These are phyloP conservation scores for Penicillium macrosclerotiorum DNA, from an alignment of 495 filamentous ascomycete genomes.

Conservation along the genomic window DNA sequence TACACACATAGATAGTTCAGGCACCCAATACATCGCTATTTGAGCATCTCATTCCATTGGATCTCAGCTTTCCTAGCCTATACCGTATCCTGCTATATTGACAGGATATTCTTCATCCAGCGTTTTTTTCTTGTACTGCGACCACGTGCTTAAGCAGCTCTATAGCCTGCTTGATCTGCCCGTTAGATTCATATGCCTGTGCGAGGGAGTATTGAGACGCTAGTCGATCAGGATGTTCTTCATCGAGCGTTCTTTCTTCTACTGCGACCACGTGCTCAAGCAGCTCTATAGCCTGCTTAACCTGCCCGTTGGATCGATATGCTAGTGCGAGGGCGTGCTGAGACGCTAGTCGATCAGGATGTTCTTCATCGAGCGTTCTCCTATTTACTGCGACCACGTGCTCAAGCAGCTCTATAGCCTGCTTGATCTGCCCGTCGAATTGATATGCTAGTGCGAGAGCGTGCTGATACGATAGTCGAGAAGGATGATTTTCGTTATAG, in stretches of 20 bases:
- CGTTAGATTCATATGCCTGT: slow-evolving; percentile 22
- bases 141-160: slow-evolving; percentile 34
- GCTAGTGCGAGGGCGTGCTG: slow-evolving; percentile 24
- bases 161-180: slow-evolving; percentile 19
- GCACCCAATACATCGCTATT: too few relatives aligned
- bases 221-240: slow-evolving; percentile 23
- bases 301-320: slow-evolving; percentile 25
- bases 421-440: slow-evolving; percentile 23
- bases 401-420: slow-evolving; percentile 29
- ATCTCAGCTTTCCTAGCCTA: too few relatives aligned
- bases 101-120: slow-evolving; percentile 20
- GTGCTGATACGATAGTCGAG: slow-evolving; percentile 28
- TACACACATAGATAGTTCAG: too few relatives aligned
- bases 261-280: slow-evolving; percentile 29
- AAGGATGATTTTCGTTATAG: slow-evolving; percentile 14
- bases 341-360: slow-evolving; percentile 25
- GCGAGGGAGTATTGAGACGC: slow-evolving; percentile 14
- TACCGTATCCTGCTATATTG: too few relatives aligned
- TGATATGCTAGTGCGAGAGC: slow-evolving; percentile 21
- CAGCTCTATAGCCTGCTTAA: slow-evolving; percentile 28
- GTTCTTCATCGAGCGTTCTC: slow-evolving; percentile 19
- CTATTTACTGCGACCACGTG: slow-evolving; percentile 24
- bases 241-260: slow-evolving; percentile 11
- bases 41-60: too few relatives aligned
- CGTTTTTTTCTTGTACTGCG: slow-evolving; percentile 13